A percentile compares a stretch with the other conserved stretches of the same genome.
Conservation (phyloP, 2,329 filamentous ascomycete genomes). For the Sclerotinia minor region DNA sequence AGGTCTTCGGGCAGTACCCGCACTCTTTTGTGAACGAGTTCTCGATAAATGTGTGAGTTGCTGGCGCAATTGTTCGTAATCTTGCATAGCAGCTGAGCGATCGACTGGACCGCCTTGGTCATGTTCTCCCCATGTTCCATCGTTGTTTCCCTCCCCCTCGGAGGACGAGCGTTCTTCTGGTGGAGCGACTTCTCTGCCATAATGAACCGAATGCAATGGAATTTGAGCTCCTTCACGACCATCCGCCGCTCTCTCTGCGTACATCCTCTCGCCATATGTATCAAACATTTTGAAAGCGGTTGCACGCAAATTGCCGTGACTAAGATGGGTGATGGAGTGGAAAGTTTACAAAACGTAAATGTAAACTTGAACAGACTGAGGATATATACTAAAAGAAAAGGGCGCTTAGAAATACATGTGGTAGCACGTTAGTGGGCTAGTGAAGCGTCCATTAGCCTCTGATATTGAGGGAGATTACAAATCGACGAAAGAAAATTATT, state of each 20-base stretch:
- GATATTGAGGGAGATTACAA: conserved; percentile 8
- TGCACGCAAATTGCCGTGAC: conserved; percentile 13
- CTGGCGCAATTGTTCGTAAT: conserved; percentile 57
- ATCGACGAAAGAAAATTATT: background rate
- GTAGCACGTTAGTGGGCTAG: background rate
- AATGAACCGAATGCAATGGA: conserved; percentile 36
- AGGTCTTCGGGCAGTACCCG: conserved; percentile 18
- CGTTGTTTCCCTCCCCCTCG: conserved; percentile 30
- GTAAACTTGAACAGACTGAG: background rate
- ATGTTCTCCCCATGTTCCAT: conserved; percentile 63
- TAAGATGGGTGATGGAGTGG: background rate
- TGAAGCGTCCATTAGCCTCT: background rate
- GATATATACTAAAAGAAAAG: conserved; percentile 8
- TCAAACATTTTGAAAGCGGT: conserved; percentile 34
- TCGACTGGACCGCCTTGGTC: conserved; percentile 53
- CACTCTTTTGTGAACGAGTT: conserved; percentile 37
- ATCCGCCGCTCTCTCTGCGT: conserved; percentile 29
- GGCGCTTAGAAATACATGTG: conserved; percentile 13
- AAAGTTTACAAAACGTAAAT: conserved; percentile 1
- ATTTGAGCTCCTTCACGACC: conserved; percentile 29
- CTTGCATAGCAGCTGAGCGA: conserved; percentile 56
- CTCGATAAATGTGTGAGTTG: conserved; percentile 56
- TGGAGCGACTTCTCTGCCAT: conserved; percentile 25
- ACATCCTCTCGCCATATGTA: conserved; percentile 35
- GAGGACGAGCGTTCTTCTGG: conserved; percentile 28